Base-by-base conservation (phyloP, 2,329 filamentous ascomycete genomes). In the Helminthosporium solani region DNA sequence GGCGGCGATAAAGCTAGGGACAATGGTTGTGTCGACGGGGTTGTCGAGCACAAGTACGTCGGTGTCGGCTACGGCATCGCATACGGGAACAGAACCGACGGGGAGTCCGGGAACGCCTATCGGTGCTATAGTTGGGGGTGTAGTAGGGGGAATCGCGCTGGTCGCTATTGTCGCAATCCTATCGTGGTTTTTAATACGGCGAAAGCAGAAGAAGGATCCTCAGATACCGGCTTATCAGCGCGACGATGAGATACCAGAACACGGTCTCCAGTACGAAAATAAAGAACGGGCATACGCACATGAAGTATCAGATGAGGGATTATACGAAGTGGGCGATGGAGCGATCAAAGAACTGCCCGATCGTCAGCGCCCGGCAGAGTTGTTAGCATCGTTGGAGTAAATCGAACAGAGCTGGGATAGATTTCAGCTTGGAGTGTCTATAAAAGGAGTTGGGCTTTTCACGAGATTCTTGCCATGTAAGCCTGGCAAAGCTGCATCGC, bases 61-160 rank as follows among this genome's bases (percentile, higher is more conserved):
- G 21, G 23, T 15, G 8, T 41, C 25, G 16, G 14, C 3, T 16
- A 19, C 35, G 2, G 14, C 40, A 20, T 47, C 45, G 11, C 9
- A 34, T n/a, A 33, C 41, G 23, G 18, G 14, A 34, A 31, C 36
- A 38, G 19, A 23, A 5, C 14, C 21, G 15, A 15, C 41, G 11
- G 16, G 23, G n/a, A 19, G 14, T 14, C 20, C 27, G 6, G 40
- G 23, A 14, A 40, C 36, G 19, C 31, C 42, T 7, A 28, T 39
- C 5, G 46, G 34, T 7, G 39, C 46, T 2, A 45, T 49, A 19
- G 42, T 30, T 3, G 46, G 46, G 12, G 46, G 42, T 21, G 46
- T 42, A 7, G 42, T 49, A 7, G 46, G 31, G 11, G 46, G 46
- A 7, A 33, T 45, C 5, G 25, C 34, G 1, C 37, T 21, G 8